Evolutionary conservation across 768 basidiomycete genomes (phyloP), one percentile per base, ranked within the genome.

Genomic region (Agaricus subrufescens): DNA sequence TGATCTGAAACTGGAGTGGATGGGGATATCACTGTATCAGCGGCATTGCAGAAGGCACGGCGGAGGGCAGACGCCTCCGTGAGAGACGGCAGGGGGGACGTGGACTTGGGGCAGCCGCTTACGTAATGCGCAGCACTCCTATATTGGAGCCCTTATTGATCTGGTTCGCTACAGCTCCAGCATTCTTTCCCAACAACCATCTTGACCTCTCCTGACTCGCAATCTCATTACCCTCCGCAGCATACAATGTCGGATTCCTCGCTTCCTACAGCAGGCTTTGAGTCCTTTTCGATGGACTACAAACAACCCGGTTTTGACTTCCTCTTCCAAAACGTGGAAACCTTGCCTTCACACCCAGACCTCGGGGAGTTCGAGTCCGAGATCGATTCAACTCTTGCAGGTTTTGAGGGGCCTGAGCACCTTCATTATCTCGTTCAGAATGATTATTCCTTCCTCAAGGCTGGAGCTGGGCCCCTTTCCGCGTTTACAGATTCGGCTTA

Each of bases 261-360:
- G 58, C 60, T 52, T 54, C 66, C 65, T 58, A 56, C 63, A 50
- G 65, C 68, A 65, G 60, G 63, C 59, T 69, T 67, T 58, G 69
- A 72, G 58, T 57, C 69, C 46, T 71, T 66, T 68, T 14, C 64
- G 61, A 63, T 67, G 52, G 72, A 74, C 62, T 69, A 72, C 42
- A 71, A 73, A 60, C 63, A 67, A 59, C 68, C 64, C 27, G 86
- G 75, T 77, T 82, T 72, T 85, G 84, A 67, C 85, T 86, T 72
- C 81, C 83, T 65, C 77, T 81, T 60, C 79, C 83, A 56, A 45
- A 27, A 30, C 62, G 75, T 81, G 57, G 88, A 89, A 73, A 80
- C 88, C 71, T 76, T 84, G 63, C 87, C 86, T 52, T 88, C 89
- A 44, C 82, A 87, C 66, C 86, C 88, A 59, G 89, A 91, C 76